These are phyloP conservation scores for Neurospora discreta DNA, from an alignment of 495 filamentous ascomycete genomes.

Conservation along the genomic window DNA sequence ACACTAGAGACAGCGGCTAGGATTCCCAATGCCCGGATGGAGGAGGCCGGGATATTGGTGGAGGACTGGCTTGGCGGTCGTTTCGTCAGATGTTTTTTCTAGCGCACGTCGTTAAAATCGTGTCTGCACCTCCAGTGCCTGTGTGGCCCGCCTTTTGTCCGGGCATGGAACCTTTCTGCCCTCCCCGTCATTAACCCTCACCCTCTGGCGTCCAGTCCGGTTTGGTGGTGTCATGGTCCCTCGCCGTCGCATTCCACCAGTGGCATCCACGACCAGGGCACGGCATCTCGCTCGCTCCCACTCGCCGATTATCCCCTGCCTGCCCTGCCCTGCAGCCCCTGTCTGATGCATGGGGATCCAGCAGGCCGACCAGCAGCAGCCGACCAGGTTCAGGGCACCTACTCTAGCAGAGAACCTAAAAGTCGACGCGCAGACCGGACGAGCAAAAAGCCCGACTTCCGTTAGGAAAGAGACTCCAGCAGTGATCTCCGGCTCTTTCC, in stretches of 20 bases:
- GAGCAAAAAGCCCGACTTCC: background rate
- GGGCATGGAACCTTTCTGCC: background rate
- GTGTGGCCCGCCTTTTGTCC: background rate
- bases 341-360: background rate
- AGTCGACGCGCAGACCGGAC: background rate
- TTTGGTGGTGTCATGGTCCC: background rate
- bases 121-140: background rate
- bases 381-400: background rate
- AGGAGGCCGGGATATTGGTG: background rate
- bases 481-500: background rate
- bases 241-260: background rate
- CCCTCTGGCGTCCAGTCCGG: background rate
- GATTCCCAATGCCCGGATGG: background rate
- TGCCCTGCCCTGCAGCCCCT: background rate
- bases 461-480: background rate
- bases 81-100: slow-evolving; percentile 12
- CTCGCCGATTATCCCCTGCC: background rate
- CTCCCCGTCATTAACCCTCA: background rate
- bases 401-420: background rate
- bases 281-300: background rate
- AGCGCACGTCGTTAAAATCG: slow-evolving; percentile 1
- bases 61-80: slow-evolving; percentile 3
- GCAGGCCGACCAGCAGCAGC: background rate
- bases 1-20: background rate
- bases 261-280: background rate